A percentile compares a stretch with the other conserved stretches of the same genome.
These are phyloP conservation scores for Aspergillus spinulosporus DNA, from an alignment of 2,329 filamentous ascomycete species.

Conservation along the genomic window DNA sequence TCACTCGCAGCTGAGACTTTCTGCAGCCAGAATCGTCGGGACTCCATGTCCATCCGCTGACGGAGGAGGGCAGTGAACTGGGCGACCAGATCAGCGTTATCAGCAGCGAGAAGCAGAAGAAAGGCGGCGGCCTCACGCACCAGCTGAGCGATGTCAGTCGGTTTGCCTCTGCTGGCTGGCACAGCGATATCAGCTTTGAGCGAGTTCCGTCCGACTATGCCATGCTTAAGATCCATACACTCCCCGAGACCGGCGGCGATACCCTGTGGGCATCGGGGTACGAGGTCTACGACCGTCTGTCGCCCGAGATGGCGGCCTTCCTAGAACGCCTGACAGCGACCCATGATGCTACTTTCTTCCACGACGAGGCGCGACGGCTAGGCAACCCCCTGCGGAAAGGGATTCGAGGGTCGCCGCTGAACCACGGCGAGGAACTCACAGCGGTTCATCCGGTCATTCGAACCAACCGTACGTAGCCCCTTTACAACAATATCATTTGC, in stretches of 20 bases:
- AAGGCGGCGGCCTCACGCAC: constrained; percentile 34
- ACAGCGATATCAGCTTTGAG: constrained; percentile 66
- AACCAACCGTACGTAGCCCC: constrained; percentile 50
- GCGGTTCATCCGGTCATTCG: constrained; percentile 58
- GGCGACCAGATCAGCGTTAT: constrained; percentile 65
- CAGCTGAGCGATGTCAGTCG: constrained; percentile 36
- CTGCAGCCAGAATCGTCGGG: constrained; percentile 53
- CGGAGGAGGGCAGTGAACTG: constrained; percentile 58
- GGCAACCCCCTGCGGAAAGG: constrained; percentile 42
- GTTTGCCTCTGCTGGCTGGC: constrained; percentile 52
- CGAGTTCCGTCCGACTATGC: constrained; percentile 65
- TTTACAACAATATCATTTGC: no score
- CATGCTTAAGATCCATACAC: constrained; percentile 56
- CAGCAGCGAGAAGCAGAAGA: constrained; percentile 57
- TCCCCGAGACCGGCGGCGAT: constrained; percentile 60
- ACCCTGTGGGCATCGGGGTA: constrained; percentile 69
- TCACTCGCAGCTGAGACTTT: not conserved
- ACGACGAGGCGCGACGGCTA: constrained; percentile 43
- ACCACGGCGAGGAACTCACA: constrained; percentile 53
- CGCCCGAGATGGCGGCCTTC: constrained; percentile 56
- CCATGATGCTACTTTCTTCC: constrained; percentile 54
- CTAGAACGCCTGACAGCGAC: constrained; percentile 61
- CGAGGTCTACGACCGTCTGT: constrained; percentile 65
- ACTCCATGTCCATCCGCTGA: constrained; percentile 61
- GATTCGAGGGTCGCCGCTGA: constrained; percentile 56